Conservation (phyloP, 768 basidiomycete species). For the Trametes cinnabarina region DNA sequence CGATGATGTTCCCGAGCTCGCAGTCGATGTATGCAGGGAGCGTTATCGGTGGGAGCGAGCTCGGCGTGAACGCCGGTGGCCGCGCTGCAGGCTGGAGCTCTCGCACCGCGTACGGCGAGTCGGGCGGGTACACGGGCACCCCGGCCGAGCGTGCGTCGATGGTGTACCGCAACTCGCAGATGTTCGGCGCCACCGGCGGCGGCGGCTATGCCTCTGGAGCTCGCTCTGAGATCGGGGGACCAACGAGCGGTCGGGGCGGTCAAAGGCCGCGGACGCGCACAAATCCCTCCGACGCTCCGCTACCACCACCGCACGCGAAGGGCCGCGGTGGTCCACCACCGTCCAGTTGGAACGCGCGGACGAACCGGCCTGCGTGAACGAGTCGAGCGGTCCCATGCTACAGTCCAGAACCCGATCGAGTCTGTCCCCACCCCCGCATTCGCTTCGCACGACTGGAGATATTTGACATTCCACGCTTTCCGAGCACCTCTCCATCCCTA, state of each 20-base stretch:
- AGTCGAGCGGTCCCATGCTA: neutral
- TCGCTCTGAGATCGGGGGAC: conserved; percentile 12
- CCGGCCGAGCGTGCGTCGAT: conserved; percentile 29
- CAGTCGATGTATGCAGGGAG: conserved; percentile 65
- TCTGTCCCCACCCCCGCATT: neutral
- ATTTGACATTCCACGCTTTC: neutral
- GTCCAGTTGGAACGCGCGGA: conserved; percentile 33
- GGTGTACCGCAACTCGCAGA: conserved; percentile 18
- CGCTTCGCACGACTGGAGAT: neutral
- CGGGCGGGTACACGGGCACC: conserved; percentile 41
- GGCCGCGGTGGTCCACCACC: conserved; percentile 28
- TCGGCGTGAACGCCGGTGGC: conserved; percentile 34
- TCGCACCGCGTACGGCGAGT: conserved; percentile 70
- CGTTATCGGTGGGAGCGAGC: conserved; percentile 53
- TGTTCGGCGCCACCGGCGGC: conserved; percentile 8
- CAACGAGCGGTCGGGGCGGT: conserved; percentile 17
- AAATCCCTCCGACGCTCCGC: conserved; percentile 27
- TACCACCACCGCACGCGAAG: conserved; percentile 14
- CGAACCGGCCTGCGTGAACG: conserved; percentile 12
- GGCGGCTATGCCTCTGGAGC: conserved; percentile 15
- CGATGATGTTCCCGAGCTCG: conserved; percentile 51
- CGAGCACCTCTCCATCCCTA: neutral
- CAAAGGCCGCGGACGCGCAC: conserved; percentile 32
- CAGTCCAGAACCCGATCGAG: neutral
- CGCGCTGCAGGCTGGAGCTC: conserved; percentile 47